A percentile compares a stretch with the other conserved stretches of the same genome.
Evolutionary conservation across 2,329 filamentous ascomycete genomes (phyloP).

Genomic region (Cryphonectria naterciae): DNA sequence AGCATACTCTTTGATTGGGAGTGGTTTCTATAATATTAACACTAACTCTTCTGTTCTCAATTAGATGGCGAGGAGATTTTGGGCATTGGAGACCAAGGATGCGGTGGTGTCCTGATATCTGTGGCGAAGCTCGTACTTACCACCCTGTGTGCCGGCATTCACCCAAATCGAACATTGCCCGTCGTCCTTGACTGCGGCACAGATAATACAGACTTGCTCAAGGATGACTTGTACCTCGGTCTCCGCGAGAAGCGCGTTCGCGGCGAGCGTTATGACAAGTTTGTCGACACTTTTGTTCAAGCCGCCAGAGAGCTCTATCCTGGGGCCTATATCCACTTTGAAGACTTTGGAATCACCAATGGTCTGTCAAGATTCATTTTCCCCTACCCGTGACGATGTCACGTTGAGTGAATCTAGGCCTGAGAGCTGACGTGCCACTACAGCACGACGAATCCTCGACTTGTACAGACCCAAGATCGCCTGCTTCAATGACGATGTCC

Average conservation of each 20-base stretch:
- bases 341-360: conserved; percentile 83
- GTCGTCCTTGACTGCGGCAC: conserved; percentile 88
- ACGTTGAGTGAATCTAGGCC: not conserved
- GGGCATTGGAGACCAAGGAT: conserved; percentile 87
- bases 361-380: conserved; percentile 42
- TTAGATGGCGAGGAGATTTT: conserved; percentile 71
- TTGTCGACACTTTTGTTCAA: conserved; percentile 75
- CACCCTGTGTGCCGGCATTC: conserved; percentile 84
- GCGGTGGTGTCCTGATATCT: conserved; percentile 82
- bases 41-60: conserved; percentile 28
- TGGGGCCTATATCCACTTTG: conserved; percentile 83
- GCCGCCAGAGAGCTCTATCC: conserved; percentile 73
- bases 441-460: conserved; percentile 74
- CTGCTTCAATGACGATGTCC: conserved; percentile 91
- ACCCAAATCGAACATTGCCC: conserved; percentile 76
- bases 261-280: conserved; percentile 74
- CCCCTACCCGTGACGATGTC: too few species aligned
- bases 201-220: conserved; percentile 73
- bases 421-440: not conserved
- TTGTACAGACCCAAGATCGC: conserved; percentile 73
- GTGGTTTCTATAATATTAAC: too few species aligned
- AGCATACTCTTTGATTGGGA: not conserved
- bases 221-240: conserved; percentile 81
- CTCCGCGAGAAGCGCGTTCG: conserved; percentile 67
- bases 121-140: conserved; percentile 82